Evolutionary conservation across 2,329 filamentous ascomycete species (phyloP).

Genomic region (Remersonia thermophila): DNA sequence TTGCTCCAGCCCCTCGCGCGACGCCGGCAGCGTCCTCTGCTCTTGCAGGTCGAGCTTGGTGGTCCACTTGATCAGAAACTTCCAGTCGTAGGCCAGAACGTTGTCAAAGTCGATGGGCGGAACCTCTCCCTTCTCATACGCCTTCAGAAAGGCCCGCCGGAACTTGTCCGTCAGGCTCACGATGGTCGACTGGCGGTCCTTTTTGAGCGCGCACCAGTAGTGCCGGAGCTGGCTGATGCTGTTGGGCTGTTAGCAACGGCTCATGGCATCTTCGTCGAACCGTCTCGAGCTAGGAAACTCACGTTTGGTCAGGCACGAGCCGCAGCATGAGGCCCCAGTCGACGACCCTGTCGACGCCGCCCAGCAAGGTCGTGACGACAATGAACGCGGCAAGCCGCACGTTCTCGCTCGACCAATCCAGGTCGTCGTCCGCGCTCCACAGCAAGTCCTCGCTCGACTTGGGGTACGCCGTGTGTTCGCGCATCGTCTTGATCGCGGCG

Average conservation of each 20-base stretch:
- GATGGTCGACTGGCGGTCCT: conserved; percentile 40
- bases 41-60: conserved; percentile 34
- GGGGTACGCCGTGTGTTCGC: conserved; percentile 24
- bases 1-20: conserved; percentile 31
- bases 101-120: conserved; percentile 51
- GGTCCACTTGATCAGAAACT: conserved; percentile 53
- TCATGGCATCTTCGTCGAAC: background rate
- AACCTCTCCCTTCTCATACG: conserved; percentile 51
- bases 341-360: conserved; percentile 45
- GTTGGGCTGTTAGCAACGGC: conserved; percentile 4
- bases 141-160: conserved; percentile 50
- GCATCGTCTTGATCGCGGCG: conserved; percentile 17
- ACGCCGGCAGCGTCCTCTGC: conserved; percentile 36
- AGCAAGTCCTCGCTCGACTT: conserved; percentile 24
- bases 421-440: conserved; percentile 22
- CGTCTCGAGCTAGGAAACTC: conserved; percentile 3
- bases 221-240: conserved; percentile 36
- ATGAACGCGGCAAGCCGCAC: conserved; percentile 45
- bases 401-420: conserved; percentile 31
- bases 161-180: conserved; percentile 49
- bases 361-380: conserved; percentile 44
- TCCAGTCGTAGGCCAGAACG: conserved; percentile 56
- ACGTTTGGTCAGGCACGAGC: conserved; percentile 40
- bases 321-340: conserved; percentile 49
- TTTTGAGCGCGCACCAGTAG: conserved; percentile 42